Conservation (phyloP, 371 early-diverging fungal species). For the Mortierella sp. region DNA sequence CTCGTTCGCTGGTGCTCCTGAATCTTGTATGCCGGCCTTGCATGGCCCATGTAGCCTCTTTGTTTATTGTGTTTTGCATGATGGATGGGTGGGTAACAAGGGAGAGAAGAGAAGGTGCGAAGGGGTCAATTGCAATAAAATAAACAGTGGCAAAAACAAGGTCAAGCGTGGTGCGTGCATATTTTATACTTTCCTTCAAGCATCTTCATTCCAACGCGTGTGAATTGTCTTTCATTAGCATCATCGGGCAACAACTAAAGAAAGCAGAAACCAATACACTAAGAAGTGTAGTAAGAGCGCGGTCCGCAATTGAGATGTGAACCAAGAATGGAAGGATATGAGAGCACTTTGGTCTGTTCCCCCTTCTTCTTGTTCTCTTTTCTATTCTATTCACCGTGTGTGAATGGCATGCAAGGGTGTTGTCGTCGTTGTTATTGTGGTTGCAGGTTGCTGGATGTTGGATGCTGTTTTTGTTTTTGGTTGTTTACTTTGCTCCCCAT, state of each 20-base stretch:
- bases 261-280: background rate
- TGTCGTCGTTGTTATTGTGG: too few relatives aligned
- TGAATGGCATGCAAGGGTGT: too few relatives aligned
- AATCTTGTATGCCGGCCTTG: background rate
- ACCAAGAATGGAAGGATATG: background rate
- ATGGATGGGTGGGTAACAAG: background rate
- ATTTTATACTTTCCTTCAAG: background rate
- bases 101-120: too few relatives aligned
- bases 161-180: background rate
- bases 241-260: background rate
- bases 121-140: background rate
- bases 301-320: too few relatives aligned
- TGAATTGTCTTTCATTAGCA: background rate
- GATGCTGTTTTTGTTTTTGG: too few relatives aligned
- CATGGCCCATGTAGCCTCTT: background rate
- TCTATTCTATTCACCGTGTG: too few relatives aligned
- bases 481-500: too few relatives aligned
- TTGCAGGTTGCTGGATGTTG: too few relatives aligned
- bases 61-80: background rate
- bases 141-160: background rate
- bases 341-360: background rate
- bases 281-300: too few relatives aligned
- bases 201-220: background rate
- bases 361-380: too few relatives aligned
- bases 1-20: background rate